Base-by-base conservation (phyloP, 2,329 filamentous ascomycete species). In the Paramyrothecium roridum region DNA sequence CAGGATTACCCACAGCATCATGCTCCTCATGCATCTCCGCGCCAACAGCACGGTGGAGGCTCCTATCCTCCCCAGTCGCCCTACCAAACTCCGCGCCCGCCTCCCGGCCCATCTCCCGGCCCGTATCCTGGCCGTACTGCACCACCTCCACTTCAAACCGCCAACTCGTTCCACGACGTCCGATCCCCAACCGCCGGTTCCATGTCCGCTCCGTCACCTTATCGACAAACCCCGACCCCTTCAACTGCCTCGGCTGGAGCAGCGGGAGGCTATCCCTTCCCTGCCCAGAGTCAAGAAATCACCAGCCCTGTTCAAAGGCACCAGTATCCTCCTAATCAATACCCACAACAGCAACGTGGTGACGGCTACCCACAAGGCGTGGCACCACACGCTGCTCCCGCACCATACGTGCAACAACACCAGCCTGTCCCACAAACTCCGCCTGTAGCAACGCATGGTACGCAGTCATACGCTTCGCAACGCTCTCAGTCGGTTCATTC, bases 401-500 rank as follows among this genome's bases (percentile, higher is more conserved):
- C 70, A 52, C 69, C 71, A 47, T 80, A 80, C 62, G 65, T 72
- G 59, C 76, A 75, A 57, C 71, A 72, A 13, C 66, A 68, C 21
- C 66, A 61, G 52, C 53, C 70, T 12, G 64, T 81, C 56, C 77
- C 78, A 48, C 80, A 81, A 59, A 79, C 78, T 53, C 77, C 80
- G 13, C 79, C 79, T 3, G 70, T 81, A 22, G 74, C 71, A n/a
- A 74, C 75, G 12, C 71, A 76, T 10, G 72, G 71, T 51, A 60
- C 65, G 16, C 73, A 74, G 54, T 61, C 72, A 23, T 71, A 67
- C 60, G 65, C 73, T 50, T 79, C 80, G 54, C 77, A 78, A 57
- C 72, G 82, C 62, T 83, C 84, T 46, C 80, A 80, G 54, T 87
- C 84, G 21, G 73, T 79, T 7, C 81, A 86, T 54, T 86, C 84